Conservation (phyloP, 2,329 filamentous ascomycete species). For the Xylaria digitata region DNA sequence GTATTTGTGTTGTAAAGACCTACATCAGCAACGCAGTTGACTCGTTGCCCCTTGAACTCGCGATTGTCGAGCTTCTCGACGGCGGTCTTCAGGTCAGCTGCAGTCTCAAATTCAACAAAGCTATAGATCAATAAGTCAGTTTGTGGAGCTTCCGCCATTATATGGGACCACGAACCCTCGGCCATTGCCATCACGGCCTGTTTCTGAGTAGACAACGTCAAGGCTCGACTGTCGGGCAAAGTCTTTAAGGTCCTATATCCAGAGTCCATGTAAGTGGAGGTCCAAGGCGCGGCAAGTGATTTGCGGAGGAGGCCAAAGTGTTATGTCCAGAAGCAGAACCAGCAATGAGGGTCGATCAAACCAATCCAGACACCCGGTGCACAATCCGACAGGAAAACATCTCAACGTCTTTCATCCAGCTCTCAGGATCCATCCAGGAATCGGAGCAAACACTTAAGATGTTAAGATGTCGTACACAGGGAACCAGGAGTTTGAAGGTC, state of each 20-base stretch:
- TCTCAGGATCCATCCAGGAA: slow-evolving; percentile 47
- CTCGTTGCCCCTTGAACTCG: slow-evolving; percentile 90
- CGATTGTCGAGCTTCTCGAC: slow-evolving; percentile 94
- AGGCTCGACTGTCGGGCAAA: slow-evolving; percentile 96
- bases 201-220: slow-evolving; percentile 98
- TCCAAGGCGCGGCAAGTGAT: slow-evolving; percentile 60
- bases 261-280: slow-evolving; percentile 82
- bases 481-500: slow-evolving; percentile 42
- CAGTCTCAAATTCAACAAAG: slow-evolving; percentile 98
- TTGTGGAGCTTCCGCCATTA: not conserved
- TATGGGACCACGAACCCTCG: slow-evolving; percentile 76
- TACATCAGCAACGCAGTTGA: slow-evolving; percentile 91
- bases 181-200: slow-evolving; percentile 88
- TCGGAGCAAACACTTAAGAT: slow-evolving; percentile 41
- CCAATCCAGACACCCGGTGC: slow-evolving; percentile 48
- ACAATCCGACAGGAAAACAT: slow-evolving; percentile 48
- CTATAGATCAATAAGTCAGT: slow-evolving; percentile 59
- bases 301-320: slow-evolving; percentile 48
- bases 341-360: slow-evolving; percentile 49
- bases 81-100: slow-evolving; percentile 86
- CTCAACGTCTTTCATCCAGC: slow-evolving; percentile 49
- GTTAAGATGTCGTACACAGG: slow-evolving; percentile 43
- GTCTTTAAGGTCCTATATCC: slow-evolving; percentile 98
- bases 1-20: slow-evolving; percentile 49
- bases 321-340: slow-evolving; percentile 51